Evolutionary conservation across 805 yeast genomes (phyloP).

Genomic region (Zygotorulaspora danielsina): DNA sequence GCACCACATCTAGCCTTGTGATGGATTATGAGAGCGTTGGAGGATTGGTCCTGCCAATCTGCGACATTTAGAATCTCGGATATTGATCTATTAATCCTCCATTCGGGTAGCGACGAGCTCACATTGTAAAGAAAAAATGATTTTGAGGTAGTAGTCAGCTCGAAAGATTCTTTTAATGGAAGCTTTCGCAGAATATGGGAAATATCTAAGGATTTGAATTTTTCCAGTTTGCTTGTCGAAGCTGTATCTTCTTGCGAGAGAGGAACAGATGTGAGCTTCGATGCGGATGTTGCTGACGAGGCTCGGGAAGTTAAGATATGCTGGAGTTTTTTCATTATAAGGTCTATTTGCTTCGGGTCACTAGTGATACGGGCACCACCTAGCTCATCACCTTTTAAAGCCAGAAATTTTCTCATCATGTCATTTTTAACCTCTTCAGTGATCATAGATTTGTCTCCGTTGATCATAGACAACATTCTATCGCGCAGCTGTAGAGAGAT

Average conservation of each 20-base stretch:
- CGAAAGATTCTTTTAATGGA: constrained; percentile 64
- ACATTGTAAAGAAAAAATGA: constrained; percentile 76
- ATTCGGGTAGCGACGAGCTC: constrained; percentile 61
- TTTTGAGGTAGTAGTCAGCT: constrained; percentile 39
- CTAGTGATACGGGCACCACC: constrained; percentile 39
- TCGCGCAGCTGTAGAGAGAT: constrained; percentile 78
- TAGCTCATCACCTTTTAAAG: constrained; percentile 44
- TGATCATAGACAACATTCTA: constrained; percentile 71
- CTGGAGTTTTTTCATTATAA: constrained; percentile 46
- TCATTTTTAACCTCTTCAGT: constrained; percentile 46
- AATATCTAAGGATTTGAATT: constrained; percentile 38
- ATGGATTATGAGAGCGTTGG: constrained; percentile 22
- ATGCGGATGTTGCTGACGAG: neutral
- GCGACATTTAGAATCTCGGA: constrained; percentile 29
- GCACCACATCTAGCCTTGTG: constrained; percentile 30
- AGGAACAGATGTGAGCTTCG: constrained; percentile 3
- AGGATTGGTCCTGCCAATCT: constrained; percentile 22
- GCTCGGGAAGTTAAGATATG: constrained; percentile 2
- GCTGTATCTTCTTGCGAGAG: constrained; percentile 8
- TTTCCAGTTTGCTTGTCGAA: constrained; percentile 8
- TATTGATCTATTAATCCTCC: constrained; percentile 50
- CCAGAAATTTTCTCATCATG: constrained; percentile 52
- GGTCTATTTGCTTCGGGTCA: constrained; percentile 42
- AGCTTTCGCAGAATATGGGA: constrained; percentile 51
- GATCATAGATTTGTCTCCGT: constrained; percentile 37